A percentile compares a stretch with the other conserved stretches of the same genome.
phyloP scores from a whole-genome alignment of 768 basidiomycete species.

The Termitomyces sp. region DNA sequence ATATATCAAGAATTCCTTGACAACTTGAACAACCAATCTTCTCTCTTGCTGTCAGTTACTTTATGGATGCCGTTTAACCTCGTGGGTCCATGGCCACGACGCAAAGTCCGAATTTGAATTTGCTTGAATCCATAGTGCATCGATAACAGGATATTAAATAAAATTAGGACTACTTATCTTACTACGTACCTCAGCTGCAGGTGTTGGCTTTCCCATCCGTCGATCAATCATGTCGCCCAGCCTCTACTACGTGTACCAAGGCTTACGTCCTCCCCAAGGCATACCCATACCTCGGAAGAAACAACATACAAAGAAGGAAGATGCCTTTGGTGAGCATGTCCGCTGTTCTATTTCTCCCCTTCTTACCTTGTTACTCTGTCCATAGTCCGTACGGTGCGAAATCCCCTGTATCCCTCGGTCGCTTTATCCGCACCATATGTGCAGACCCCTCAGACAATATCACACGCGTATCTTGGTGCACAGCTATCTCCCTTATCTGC shows the following conservation, averaged over 20 bases:
- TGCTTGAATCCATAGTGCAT: background rate
- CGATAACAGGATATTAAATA: constrained; percentile 2
- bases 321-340: constrained; percentile 3
- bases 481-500: background rate
- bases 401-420: constrained; percentile 4
- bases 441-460: constrained; percentile 1
- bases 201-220: background rate
- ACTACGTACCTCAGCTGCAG: background rate
- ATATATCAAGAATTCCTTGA: background rate
- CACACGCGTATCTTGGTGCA: background rate
- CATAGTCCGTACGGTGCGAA: constrained; percentile 7
- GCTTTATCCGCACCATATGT: constrained; percentile 5
- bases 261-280: constrained; percentile 1
- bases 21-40: background rate
- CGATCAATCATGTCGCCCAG: background rate
- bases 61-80: background rate
- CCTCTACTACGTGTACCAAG: constrained; percentile 1
- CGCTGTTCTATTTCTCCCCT: background rate
- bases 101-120: background rate
- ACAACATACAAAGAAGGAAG: background rate
- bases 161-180: background rate
- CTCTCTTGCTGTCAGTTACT: background rate
- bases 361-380: background rate
- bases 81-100: background rate
- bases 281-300: constrained; percentile 8